A percentile compares a stretch with the other conserved stretches of the same genome.
These are phyloP conservation scores for Tilletia horrida DNA, from an alignment of 1,284 basidiomycete species.

Conservation along the genomic window DNA sequence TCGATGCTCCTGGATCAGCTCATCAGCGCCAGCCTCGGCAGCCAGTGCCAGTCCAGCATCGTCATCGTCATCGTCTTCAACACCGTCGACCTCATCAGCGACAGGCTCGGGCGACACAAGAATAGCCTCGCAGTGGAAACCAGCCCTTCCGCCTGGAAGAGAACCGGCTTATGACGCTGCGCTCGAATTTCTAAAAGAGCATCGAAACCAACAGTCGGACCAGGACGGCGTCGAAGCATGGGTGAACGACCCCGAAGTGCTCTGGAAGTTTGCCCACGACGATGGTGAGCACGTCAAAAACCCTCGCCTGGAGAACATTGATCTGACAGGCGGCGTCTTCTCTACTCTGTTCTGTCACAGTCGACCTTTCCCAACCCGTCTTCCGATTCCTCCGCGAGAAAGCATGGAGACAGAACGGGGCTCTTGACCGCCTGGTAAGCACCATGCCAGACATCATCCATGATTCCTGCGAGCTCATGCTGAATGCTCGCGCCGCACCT, in stretches of 20 bases:
- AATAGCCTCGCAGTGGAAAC: conserved; percentile 33
- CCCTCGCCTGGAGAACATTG: conserved; percentile 26
- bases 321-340: conserved; percentile 19
- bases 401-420: conserved; percentile 77
- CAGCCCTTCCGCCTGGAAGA: conserved; percentile 65
- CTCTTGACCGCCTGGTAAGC: conserved; percentile 74
- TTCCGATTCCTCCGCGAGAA: conserved; percentile 79
- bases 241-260: conserved; percentile 71
- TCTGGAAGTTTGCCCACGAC: conserved; percentile 73
- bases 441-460: no score
- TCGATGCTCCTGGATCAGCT: background rate
- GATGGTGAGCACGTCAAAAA: conserved; percentile 62
- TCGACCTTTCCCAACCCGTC: conserved; percentile 61
- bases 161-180: conserved; percentile 81
- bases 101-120: background rate
- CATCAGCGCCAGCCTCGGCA: background rate
- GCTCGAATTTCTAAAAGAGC: conserved; percentile 64
- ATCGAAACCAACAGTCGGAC: conserved; percentile 55
- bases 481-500: no score
- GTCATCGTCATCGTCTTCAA: background rate
- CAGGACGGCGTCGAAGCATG: conserved; percentile 66
- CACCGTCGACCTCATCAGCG: background rate
- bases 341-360: conserved; percentile 25
- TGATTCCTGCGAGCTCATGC: no score
- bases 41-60: background rate